Percentiles rank a stretch among this genome's conserved stretches.
Conservation (phyloP, 148 eudicot species). For the Cornus florida region DNA sequence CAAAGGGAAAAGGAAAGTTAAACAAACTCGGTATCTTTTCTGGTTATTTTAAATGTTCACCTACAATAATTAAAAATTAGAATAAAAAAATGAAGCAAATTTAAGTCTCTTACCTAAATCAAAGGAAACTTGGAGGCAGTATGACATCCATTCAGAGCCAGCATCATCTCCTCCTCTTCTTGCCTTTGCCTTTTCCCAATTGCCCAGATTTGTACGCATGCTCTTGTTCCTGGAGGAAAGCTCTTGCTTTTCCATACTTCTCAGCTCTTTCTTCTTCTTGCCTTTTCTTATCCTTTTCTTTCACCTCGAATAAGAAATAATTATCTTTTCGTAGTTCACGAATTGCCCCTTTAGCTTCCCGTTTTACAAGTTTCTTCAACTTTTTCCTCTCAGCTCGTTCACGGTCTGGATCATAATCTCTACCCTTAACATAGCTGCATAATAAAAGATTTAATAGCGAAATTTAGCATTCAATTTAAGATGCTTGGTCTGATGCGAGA, state of each 20-base stretch:
- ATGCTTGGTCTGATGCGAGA: neutral
- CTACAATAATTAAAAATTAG: neutral
- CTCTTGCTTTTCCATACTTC: conserved; percentile 61
- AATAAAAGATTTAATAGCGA: conserved; percentile 8
- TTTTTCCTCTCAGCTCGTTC: conserved; percentile 67
- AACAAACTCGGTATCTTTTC: too few species aligned
- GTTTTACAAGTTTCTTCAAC: conserved; percentile 42
- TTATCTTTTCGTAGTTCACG: conserved; percentile 88
- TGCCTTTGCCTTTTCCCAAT: conserved; percentile 70
- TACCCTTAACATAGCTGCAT: conserved; percentile 77
- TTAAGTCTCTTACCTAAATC: neutral
- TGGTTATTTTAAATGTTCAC: neutral
- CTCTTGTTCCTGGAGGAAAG: conserved; percentile 96
- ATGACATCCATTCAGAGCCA: neutral
- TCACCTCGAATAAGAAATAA: conserved; percentile 64
- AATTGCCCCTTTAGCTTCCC: conserved; percentile 69
- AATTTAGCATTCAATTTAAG: neutral
- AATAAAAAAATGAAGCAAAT: neutral
- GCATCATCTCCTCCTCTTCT: conserved; percentile 51
- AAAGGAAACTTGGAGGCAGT: neutral
- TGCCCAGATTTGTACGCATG: conserved; percentile 93
- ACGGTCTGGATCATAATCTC: conserved; percentile 96
- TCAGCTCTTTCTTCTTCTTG: conserved; percentile 73
- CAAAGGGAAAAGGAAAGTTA: too few species aligned
- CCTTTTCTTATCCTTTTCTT: conserved; percentile 54